Conservation (phyloP, 805 yeast species). For the Cyberlindnera mycetangii region DNA sequence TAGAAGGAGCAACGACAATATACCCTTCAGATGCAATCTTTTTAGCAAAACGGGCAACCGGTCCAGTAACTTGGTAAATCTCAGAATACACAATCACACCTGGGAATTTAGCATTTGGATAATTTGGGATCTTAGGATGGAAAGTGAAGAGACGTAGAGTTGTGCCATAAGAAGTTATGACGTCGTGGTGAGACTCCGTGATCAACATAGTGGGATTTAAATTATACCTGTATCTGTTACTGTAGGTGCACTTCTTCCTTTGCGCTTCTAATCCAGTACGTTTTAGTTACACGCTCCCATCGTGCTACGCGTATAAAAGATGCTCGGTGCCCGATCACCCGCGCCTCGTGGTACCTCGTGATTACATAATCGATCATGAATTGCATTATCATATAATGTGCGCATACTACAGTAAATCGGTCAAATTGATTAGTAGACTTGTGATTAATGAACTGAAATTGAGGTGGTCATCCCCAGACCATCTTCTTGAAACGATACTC, state of each 20-base stretch:
- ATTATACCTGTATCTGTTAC: not conserved
- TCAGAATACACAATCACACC: constrained; percentile 79
- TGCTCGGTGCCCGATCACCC: too few relatives aligned
- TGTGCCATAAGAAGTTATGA: constrained; percentile 62
- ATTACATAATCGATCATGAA: too few relatives aligned
- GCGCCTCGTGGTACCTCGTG: too few relatives aligned
- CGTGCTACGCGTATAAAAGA: too few relatives aligned
- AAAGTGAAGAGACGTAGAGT: constrained; percentile 62
- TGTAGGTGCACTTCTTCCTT: too few relatives aligned
- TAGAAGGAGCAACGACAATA: constrained; percentile 75
- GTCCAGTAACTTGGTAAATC: constrained; percentile 81
- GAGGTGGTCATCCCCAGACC: constrained; percentile 34
- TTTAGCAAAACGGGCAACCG: constrained; percentile 74
- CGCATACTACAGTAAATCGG: too few relatives aligned
- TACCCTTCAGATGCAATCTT: constrained; percentile 78
- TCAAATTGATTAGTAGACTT: too few relatives aligned
- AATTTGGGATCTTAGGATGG: constrained; percentile 67
- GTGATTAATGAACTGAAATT: not conserved
- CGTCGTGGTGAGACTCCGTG: constrained; percentile 62
- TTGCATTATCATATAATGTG: too few relatives aligned
- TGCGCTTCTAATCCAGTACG: too few relatives aligned
- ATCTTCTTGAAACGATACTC: constrained; percentile 36
- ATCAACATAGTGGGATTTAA: constrained; percentile 50
- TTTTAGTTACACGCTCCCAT: too few relatives aligned
- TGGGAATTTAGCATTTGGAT: constrained; percentile 78